These are phyloP conservation scores for Alternaria triticina DNA, from an alignment of 2,329 filamentous ascomycete species.

Conservation along the genomic window DNA sequence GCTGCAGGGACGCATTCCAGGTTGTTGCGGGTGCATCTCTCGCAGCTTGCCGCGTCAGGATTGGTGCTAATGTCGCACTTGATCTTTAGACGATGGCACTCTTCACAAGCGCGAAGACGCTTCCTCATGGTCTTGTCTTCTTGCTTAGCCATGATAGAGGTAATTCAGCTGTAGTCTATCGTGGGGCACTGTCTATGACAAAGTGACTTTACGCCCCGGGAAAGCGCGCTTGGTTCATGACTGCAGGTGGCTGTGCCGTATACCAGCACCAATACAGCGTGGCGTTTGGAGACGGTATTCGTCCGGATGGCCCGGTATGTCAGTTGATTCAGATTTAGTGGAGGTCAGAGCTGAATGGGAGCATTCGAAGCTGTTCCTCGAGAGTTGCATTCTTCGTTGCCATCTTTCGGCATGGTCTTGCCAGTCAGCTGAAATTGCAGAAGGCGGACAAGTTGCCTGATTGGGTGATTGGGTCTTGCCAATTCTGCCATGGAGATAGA, in stretches of 20 bases:
- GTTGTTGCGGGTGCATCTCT: constrained; percentile 32
- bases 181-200: constrained; percentile 5
- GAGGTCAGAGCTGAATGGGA: background rate
- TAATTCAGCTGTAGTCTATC: background rate
- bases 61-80: constrained; percentile 34
- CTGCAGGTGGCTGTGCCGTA: background rate
- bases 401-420: background rate
- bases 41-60: constrained; percentile 20
- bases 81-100: constrained; percentile 39
- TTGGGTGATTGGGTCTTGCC: background rate
- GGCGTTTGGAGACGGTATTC: background rate
- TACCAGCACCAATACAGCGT: background rate
- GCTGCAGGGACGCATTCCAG: constrained; percentile 31
- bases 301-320: background rate
- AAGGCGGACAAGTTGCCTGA: background rate
- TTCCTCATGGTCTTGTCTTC: constrained; percentile 22
- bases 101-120: constrained; percentile 35
- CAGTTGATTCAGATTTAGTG: background rate
- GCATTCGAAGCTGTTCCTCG: background rate
- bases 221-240: constrained; percentile 2
- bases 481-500: background rate
- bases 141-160: background rate
- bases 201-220: background rate
- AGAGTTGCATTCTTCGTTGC: background rate
- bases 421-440: background rate